Conservation (phyloP, 768 basidiomycete species). For the Phaeolepiota aurea region DNA sequence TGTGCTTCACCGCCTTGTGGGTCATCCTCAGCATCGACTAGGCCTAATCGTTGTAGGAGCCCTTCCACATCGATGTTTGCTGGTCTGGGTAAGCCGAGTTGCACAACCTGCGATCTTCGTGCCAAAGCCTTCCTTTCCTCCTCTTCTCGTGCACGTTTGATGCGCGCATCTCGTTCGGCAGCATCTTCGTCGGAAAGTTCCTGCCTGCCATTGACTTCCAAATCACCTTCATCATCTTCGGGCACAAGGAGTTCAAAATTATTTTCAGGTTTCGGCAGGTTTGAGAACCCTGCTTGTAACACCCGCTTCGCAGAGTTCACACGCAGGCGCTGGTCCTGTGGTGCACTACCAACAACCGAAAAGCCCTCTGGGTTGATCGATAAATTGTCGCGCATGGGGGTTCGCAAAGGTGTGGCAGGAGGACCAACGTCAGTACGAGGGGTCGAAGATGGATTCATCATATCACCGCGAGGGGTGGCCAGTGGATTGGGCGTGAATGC, state of each 20-base stretch:
- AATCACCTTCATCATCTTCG: conserved; percentile 77
- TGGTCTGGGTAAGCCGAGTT: conserved; percentile 79
- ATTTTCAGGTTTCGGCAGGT: conserved; percentile 88
- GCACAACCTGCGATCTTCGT: conserved; percentile 73
- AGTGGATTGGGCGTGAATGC: conserved; percentile 96
- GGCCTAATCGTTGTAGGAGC: conserved; percentile 52
- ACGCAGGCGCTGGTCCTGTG: conserved; percentile 65
- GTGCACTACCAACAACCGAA: conserved; percentile 54
- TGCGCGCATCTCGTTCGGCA: conserved; percentile 78
- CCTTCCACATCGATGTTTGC: conserved; percentile 66
- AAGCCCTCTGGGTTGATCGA: conserved; percentile 77
- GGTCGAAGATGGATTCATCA: conserved; percentile 40
- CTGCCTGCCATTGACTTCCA: conserved; percentile 20
- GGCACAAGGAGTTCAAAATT: conserved; percentile 94
- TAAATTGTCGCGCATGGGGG: conserved; percentile 90
- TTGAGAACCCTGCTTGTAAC: conserved; percentile 74
- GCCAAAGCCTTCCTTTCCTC: conserved; percentile 78
- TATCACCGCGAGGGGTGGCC: conserved; percentile 65
- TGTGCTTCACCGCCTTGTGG: conserved; percentile 40
- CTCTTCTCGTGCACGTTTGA: conserved; percentile 59
- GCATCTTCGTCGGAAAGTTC: conserved; percentile 74
- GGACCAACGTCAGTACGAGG: conserved; percentile 38
- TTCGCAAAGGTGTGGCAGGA: conserved; percentile 78
- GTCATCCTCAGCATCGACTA: conserved; percentile 37
- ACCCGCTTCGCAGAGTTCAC: conserved; percentile 61